Base-by-base conservation (phyloP, 805 yeast genomes). In the Candida mattraensis region DNA sequence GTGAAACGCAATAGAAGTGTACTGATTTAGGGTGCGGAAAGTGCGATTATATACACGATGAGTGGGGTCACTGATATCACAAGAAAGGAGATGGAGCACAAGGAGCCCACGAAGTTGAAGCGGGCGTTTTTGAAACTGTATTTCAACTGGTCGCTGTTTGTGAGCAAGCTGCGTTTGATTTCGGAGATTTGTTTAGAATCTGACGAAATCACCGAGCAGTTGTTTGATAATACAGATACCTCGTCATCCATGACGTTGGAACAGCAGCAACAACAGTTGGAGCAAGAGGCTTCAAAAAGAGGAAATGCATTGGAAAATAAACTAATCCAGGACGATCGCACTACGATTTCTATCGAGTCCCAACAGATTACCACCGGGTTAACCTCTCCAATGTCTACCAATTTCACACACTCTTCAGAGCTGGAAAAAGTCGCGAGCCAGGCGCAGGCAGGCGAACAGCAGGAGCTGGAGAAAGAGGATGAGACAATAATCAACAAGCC, bases 141-240 rank as follows among this genome's bases (percentile, higher is more conserved):
- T 1, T 37, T 60, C 11, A 66, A 64, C 17, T 49, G 72, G 51
- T 61, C 70, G 27, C 42, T 56, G 33, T 44, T 67, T 50, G 41
- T 57, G 42, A 38, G 53, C 42, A 37, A 56, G 53, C 43, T 77
- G 17, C 64, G 64, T 37, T 51, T 65, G 6, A 42, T 76, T 1
- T 68, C 80, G 3, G 79, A 76, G 45, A 75, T 69, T 14, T 67
- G 66, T 3, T 63, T 74, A 25, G 62, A 66, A 13, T 64, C 72
- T 4, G 77, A 74, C 60, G 78, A 76, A 44, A 60, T 66, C 1
- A 63, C 72, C 1, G 71, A 68, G 32, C 76, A 73, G 25, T 56
- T 78, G 9, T 79, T 79, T 50, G 67, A 67, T 11, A 42, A 37
- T 24, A 32, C 42, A 5, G 39, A 36, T n/a, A 34, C 42, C 21